Evolutionary conservation across 1,284 basidiomycete species (phyloP).

Genomic region (Phylloporus gajari): DNA sequence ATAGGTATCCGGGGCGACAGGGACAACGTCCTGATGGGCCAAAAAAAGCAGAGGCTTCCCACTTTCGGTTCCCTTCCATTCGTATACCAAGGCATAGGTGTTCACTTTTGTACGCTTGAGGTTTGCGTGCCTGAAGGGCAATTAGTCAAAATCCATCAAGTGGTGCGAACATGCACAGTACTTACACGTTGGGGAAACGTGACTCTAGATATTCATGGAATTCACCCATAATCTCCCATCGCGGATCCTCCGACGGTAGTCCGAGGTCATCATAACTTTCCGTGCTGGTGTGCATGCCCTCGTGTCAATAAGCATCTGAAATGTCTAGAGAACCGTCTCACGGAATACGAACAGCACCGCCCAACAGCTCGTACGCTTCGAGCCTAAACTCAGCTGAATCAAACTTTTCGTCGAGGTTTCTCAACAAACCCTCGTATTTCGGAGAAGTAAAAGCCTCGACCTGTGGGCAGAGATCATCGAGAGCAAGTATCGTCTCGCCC

Average conservation of each 20-base stretch:
- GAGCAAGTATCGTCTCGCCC: background rate
- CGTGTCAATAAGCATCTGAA: background rate
- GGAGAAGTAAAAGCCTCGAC: slow-evolving; percentile 42
- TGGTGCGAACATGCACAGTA: slow-evolving; percentile 2
- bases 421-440: slow-evolving; percentile 42
- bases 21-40: slow-evolving; percentile 71
- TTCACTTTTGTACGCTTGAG: slow-evolving; percentile 65
- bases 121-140: slow-evolving; percentile 53
- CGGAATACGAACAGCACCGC: slow-evolving; percentile 58
- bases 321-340: slow-evolving; percentile 34
- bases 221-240: too few relatives aligned
- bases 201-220: slow-evolving; percentile 49
- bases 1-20: slow-evolving; percentile 63
- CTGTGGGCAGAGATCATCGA: slow-evolving; percentile 46
- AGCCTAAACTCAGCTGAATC: slow-evolving; percentile 48
- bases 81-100: slow-evolving; percentile 70
- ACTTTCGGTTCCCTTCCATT: slow-evolving; percentile 66
- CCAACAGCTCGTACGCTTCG: slow-evolving; percentile 53
- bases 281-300: background rate
- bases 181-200: slow-evolving; percentile 55
- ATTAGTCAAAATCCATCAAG: background rate
- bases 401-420: slow-evolving; percentile 48
- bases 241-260: background rate
- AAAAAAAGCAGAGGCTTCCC: slow-evolving; percentile 71
- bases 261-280: background rate